phyloP scores from a whole-genome alignment of 345 rosid genomes.

The Ricinus communis region DNA sequence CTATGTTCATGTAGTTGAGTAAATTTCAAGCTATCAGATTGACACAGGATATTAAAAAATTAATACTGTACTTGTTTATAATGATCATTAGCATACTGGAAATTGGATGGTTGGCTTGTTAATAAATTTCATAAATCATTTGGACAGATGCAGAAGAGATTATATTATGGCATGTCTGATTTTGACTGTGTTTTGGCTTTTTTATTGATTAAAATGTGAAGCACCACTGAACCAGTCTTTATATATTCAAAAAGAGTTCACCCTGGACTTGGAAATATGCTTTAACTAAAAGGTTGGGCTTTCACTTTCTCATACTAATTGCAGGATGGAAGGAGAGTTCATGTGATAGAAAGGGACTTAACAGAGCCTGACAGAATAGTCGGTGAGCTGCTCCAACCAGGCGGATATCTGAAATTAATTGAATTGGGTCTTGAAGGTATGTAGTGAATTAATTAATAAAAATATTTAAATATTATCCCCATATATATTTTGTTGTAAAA shows the following conservation, averaged over 20 bases:
- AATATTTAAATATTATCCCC: not conserved
- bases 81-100: not conserved
- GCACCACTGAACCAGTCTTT: not conserved
- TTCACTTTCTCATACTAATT: not conserved
- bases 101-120: too few relatives aligned
- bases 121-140: too few relatives aligned
- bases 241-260: not conserved
- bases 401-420: constrained; percentile 20
- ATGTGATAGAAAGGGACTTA: constrained; percentile 24
- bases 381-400: constrained; percentile 24
- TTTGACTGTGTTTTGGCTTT: not conserved
- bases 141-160: too few relatives aligned
- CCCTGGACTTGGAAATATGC: not conserved
- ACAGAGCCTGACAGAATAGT: constrained; percentile 25
- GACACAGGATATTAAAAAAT: not conserved
- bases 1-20: not conserved
- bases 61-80: not conserved
- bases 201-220: not conserved
- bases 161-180: not conserved
- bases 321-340: constrained; percentile 24
- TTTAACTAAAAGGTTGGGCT: not conserved
- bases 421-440: constrained; percentile 27
- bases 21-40: not conserved
- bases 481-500: too few relatives aligned
- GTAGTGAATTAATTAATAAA: not conserved